phyloP scores from a whole-genome alignment of 2,329 filamentous ascomycete genomes.

The Clathrospora elynae region DNA sequence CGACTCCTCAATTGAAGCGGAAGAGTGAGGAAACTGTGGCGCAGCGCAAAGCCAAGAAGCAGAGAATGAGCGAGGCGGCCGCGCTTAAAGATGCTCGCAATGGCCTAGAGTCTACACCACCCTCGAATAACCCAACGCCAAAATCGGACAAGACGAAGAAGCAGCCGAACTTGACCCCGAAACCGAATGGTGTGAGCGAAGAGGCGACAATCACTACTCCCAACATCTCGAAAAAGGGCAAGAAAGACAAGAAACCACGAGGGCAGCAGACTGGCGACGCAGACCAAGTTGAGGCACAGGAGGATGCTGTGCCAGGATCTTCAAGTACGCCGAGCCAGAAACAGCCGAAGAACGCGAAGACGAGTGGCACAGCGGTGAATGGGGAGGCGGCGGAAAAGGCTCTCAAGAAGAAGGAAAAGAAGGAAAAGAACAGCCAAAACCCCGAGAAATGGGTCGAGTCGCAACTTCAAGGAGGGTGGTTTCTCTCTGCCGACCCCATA shows the following conservation, averaged over 20 bases:
- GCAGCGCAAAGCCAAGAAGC: constrained; percentile 38
- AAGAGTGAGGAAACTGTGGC: constrained; percentile 37
- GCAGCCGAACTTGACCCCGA: constrained; percentile 15
- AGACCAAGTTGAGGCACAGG: not conserved
- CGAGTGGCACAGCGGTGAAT: constrained; percentile 1
- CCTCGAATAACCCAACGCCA: constrained; percentile 18
- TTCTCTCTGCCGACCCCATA: constrained; percentile 61
- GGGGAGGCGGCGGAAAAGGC: constrained; percentile 1
- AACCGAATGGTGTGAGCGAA: constrained; percentile 15
- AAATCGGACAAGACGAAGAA: constrained; percentile 21
- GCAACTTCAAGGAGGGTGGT: constrained; percentile 59
- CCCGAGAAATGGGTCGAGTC: constrained; percentile 47
- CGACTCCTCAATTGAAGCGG: constrained; percentile 36
- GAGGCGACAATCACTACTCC: constrained; percentile 15
- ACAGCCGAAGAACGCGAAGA: constrained; percentile 13
- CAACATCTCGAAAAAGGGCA: constrained; percentile 8
- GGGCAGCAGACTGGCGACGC: constrained; percentile 4
- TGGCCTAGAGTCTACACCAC: constrained; percentile 19
- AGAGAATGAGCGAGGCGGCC: constrained; percentile 30
- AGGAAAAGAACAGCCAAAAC: constrained; percentile 17
- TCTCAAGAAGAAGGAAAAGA: constrained; percentile 13
- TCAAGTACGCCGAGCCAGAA: too few species aligned
- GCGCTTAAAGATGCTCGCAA: constrained; percentile 17
- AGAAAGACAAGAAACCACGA: constrained; percentile 18
- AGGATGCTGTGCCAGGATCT: not conserved